A percentile compares a stretch with the other conserved stretches of the same genome.
Conservation (phyloP, 225 moss, liverwort and hornwort genomes). For the Antitrichia curtipendula region DNA sequence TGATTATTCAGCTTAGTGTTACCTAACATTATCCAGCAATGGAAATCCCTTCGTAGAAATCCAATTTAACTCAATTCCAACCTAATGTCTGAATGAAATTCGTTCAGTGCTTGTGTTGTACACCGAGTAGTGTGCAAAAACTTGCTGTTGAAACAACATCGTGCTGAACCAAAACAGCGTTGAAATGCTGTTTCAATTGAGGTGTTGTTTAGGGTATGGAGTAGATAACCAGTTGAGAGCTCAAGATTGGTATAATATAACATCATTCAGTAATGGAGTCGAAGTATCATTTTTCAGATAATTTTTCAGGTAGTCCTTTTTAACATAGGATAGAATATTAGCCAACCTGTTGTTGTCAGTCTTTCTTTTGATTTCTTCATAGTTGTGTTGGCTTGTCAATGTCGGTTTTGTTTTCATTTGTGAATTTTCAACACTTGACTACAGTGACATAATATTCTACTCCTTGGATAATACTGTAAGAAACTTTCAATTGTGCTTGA, state of each 20-base stretch:
- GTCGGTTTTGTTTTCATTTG: neutral
- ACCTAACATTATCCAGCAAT: neutral
- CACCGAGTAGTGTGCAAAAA: neutral
- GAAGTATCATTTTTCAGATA: neutral
- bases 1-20: neutral
- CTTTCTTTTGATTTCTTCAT: neutral
- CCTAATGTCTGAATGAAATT: neutral
- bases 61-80: neutral
- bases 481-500: neutral
- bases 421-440: neutral
- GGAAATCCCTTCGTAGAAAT: neutral
- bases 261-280: neutral
- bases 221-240: neutral
- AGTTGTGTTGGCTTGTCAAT: neutral
- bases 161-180: neutral
- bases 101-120: neutral
- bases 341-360: neutral
- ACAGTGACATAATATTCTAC: neutral
- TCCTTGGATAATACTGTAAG: neutral
- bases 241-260: neutral
- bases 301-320: neutral
- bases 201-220: neutral
- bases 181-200: neutral
- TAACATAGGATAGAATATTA: neutral
- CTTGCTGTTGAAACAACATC: neutral